These are phyloP conservation scores for Cryptococcus floricola DNA, from an alignment of 1,284 basidiomycete genomes.

Conservation along the genomic window DNA sequence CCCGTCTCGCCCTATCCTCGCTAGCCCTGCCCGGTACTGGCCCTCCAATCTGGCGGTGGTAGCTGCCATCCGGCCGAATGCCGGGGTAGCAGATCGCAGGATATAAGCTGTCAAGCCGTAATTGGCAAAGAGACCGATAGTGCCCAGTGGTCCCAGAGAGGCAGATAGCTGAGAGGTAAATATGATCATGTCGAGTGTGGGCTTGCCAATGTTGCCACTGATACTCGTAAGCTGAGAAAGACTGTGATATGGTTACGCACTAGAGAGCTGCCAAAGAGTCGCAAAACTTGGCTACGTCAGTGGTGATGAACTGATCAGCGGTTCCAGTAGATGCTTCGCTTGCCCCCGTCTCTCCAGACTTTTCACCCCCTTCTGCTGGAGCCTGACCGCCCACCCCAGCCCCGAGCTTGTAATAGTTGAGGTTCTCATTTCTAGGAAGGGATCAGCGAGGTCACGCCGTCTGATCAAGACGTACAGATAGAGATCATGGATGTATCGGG, in stretches of 20 bases:
- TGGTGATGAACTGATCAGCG: constrained; percentile 86
- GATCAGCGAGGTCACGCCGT: neutral
- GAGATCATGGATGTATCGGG: constrained; percentile 86
- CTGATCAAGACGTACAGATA: constrained; percentile 62
- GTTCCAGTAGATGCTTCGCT: constrained; percentile 60
- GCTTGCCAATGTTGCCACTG: constrained; percentile 79
- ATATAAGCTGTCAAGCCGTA: constrained; percentile 83
- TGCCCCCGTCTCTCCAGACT: constrained; percentile 21
- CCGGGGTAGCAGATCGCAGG: constrained; percentile 80
- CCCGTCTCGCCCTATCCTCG: constrained; percentile 79
- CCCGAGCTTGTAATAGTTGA: constrained; percentile 56
- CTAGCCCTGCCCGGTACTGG: constrained; percentile 86
- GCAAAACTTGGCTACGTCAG: constrained; percentile 87
- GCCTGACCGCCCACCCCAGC: constrained; percentile 46
- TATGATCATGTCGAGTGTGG: constrained; percentile 82
- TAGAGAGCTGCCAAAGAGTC: constrained; percentile 84
- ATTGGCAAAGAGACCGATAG: constrained; percentile 71
- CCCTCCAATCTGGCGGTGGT: constrained; percentile 78
- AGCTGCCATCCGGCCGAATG: constrained; percentile 87
- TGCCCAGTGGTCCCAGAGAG: constrained; percentile 72
- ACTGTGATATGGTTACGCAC: constrained; percentile 52
- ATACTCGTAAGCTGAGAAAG: constrained; percentile 4
- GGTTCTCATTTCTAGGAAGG: constrained; percentile 44
- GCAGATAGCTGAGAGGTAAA: constrained; percentile 89
- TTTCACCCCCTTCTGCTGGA: constrained; percentile 1